Conservation (phyloP, 805 yeast genomes). For the Candida manassasensis region DNA sequence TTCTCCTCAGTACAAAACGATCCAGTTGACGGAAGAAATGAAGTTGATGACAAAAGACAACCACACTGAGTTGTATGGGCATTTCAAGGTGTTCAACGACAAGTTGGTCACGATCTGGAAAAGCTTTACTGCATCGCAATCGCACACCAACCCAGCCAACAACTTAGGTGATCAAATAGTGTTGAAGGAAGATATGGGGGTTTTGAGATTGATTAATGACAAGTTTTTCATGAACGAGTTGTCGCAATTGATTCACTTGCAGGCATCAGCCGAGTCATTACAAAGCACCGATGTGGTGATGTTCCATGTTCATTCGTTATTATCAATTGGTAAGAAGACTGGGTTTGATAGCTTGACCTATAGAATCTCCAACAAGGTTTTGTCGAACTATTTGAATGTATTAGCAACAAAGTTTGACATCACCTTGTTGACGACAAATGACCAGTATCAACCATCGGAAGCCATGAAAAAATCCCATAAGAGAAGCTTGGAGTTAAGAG, state of each 20-base stretch:
- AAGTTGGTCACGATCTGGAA: constrained; percentile 35
- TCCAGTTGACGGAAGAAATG: constrained; percentile 24
- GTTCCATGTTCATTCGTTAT: constrained; percentile 40
- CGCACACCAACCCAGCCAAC: background rate
- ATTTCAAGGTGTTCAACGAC: constrained; percentile 24
- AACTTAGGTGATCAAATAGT: constrained; percentile 5
- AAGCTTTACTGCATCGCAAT: constrained; percentile 16
- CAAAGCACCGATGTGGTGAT: constrained; percentile 22
- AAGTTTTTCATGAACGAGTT: constrained; percentile 45
- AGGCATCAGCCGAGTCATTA: constrained; percentile 15
- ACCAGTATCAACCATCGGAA: constrained; percentile 7
- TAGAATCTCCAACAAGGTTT: constrained; percentile 30
- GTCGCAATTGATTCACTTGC: constrained; percentile 42
- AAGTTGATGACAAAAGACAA: constrained; percentile 12
- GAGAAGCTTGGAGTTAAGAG: constrained; percentile 18
- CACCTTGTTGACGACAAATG: constrained; percentile 23
- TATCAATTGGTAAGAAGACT: constrained; percentile 37
- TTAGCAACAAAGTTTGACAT: constrained; percentile 19
- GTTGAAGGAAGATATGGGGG: constrained; percentile 17
- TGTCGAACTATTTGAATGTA: constrained; percentile 25
- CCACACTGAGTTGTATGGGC: constrained; percentile 8
- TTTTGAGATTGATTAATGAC: constrained; percentile 36
- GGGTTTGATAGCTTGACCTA: constrained; percentile 42
- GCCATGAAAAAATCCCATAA: constrained; percentile 9
- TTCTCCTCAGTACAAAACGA: background rate